Base-by-base conservation (phyloP, 2,329 filamentous ascomycete species). In the Basipetospora chlamydospora region DNA sequence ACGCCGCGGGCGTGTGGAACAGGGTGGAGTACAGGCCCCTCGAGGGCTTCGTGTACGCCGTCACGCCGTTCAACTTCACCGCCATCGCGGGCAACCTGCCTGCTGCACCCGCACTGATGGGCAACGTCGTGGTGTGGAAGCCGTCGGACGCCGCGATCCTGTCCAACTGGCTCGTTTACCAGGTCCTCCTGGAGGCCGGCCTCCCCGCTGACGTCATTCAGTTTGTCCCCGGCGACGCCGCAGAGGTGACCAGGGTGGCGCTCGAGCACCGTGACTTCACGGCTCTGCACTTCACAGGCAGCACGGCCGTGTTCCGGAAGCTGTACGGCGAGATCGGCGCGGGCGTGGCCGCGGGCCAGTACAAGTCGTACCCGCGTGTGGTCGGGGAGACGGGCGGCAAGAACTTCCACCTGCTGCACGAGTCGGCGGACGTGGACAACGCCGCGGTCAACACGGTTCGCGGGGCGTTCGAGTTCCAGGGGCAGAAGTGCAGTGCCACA, bases 61-160 rank as follows among this genome's bases (percentile, higher is more conserved):
- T 95, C 48, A 84, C 79, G 41, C 87, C 87, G 29, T 96, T 95
- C 71, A 96, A 96, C 66, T 96, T 96, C 62, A 95, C 87, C 16
- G 87, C 87, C 43, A 93, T 96, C 48, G 86, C 77, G 9, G 88
- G 80, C 39, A 95, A 94, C 60, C 67, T 96, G 28, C 74, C 81
- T 12, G 80, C 75, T 33, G 79, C 83, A 1, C 86, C 88, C 11
- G 86, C 85, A 1, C 63, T 95, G 38, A 77, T 95, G 66, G 87
- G 87, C 40, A 96, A 96, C 57, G 88, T 95, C 2, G 85, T 94
- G 4, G 63, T 96, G 32, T 96, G 87, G 87, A 96, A 96, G 67
- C 87, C 87, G n/a, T 90, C 83, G 11, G 84, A 88, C 47, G 79
- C 67, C 12, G 83, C 87, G 26, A 81, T 95, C 43, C 80, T 80